A percentile compares a stretch with the other conserved stretches of the same genome.
Conservation (phyloP, 768 basidiomycete genomes). For the Mycena alexandri region DNA sequence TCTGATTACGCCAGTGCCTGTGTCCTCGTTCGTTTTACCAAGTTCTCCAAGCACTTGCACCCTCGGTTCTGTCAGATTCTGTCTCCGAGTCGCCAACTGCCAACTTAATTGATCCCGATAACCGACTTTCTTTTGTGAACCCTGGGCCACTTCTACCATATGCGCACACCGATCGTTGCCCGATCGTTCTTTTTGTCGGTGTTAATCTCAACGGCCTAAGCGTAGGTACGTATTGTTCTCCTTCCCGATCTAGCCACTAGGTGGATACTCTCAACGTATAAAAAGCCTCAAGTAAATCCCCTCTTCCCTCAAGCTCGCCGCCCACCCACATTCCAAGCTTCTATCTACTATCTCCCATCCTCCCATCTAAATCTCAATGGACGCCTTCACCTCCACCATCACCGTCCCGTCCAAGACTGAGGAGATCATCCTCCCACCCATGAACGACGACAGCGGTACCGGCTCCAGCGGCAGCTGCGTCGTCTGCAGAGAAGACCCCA, state of each 20-base stretch:
- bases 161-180: too few species aligned
- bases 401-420: constrained; percentile 31
- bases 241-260: background rate
- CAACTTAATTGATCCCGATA: too few species aligned
- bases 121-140: too few species aligned
- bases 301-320: constrained; percentile 9
- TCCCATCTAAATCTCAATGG: constrained; percentile 20
- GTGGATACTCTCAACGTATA: constrained; percentile 5
- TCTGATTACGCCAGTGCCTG: too few species aligned
- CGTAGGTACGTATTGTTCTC: constrained; percentile 19
- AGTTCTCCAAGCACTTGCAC: too few species aligned
- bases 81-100: too few species aligned
- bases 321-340: constrained; percentile 7
- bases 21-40: too few species aligned
- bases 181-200: too few species aligned
- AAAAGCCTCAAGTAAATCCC: background rate
- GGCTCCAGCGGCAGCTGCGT: constrained; percentile 34
- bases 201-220: too few species aligned
- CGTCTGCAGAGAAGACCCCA: constrained; percentile 29
- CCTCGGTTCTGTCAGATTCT: too few species aligned
- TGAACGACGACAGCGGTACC: constrained; percentile 28
- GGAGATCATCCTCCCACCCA: constrained; percentile 32
- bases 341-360: constrained; percentile 2
- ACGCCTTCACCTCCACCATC: constrained; percentile 28
- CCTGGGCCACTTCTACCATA: too few species aligned